A percentile compares a stretch with the other conserved stretches of the same genome.
Conservation (phyloP, 2,329 filamentous ascomycete genomes). For the Cladophialophora exuberans region DNA sequence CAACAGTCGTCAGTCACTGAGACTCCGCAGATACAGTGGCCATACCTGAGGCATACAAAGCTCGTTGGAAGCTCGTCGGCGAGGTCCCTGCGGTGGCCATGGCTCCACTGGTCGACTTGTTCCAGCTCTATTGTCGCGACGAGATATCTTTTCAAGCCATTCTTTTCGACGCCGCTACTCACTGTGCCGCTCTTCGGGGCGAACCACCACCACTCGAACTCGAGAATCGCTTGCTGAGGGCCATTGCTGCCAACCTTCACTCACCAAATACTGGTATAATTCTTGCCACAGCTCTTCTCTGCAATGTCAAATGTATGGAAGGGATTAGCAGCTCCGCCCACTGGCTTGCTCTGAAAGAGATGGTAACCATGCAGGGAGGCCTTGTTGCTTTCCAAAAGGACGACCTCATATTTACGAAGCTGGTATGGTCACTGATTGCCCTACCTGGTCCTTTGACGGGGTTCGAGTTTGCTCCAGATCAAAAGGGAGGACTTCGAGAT, state of each 20-base stretch:
- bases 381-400: neutral
- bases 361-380: constrained; percentile 3
- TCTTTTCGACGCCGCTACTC: constrained; percentile 8
- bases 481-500: neutral
- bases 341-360: constrained; percentile 5
- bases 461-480: neutral
- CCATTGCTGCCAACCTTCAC: constrained; percentile 1
- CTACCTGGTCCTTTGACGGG: constrained; percentile 10
- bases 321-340: neutral
- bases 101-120: constrained; percentile 5
- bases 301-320: constrained; percentile 10
- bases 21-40: neutral
- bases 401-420: constrained; percentile 8
- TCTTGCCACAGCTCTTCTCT: constrained; percentile 4
- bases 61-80: constrained; percentile 1
- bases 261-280: constrained; percentile 3
- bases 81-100: constrained; percentile 1
- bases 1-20: neutral
- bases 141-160: constrained; percentile 10
- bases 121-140: constrained; percentile 13
- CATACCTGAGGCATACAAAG: constrained; percentile 9
- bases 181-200: constrained; percentile 9
- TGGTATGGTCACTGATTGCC: constrained; percentile 7
- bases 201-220: constrained; percentile 2
- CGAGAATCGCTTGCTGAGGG: constrained; percentile 6